Conservation (phyloP, 805 yeast genomes). For the Lipomyces starkeyi region DNA sequence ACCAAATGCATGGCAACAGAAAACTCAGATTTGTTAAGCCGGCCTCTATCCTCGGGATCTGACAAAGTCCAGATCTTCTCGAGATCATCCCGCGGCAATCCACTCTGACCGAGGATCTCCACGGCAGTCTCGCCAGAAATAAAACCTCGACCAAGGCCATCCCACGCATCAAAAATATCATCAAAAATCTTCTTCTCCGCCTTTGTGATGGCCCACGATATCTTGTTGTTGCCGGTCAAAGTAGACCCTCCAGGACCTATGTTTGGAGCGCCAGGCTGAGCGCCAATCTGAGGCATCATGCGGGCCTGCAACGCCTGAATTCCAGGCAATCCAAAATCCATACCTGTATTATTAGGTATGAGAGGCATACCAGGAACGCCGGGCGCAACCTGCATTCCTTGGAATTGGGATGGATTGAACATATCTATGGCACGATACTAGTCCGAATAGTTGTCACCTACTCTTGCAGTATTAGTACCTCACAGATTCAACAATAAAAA, state of each 20-base stretch:
- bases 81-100: constrained; percentile 80
- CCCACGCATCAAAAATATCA: constrained; percentile 89
- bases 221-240: constrained; percentile 55
- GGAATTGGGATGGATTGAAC: constrained; percentile 3
- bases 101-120: constrained; percentile 86
- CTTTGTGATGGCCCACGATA: constrained; percentile 82
- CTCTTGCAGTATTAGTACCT: neutral
- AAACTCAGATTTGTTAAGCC: constrained; percentile 86
- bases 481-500: neutral
- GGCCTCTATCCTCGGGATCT: constrained; percentile 82
- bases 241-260: constrained; percentile 63
- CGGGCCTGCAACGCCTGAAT: constrained; percentile 49
- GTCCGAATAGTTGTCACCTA: neutral
- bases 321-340: constrained; percentile 27
- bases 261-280: constrained; percentile 42
- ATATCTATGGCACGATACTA: neutral
- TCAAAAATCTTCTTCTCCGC: constrained; percentile 87
- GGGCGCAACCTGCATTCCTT: neutral
- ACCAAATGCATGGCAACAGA: constrained; percentile 95
- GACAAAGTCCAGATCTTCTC: constrained; percentile 91
- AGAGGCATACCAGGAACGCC: neutral
- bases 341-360: constrained; percentile 3
- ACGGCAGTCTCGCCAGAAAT: constrained; percentile 84
- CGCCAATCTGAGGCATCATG: constrained; percentile 61
- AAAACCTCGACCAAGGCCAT: constrained; percentile 66